Conservation (phyloP, 768 basidiomycete genomes). For the Pulveroboletus ravenelii region DNA sequence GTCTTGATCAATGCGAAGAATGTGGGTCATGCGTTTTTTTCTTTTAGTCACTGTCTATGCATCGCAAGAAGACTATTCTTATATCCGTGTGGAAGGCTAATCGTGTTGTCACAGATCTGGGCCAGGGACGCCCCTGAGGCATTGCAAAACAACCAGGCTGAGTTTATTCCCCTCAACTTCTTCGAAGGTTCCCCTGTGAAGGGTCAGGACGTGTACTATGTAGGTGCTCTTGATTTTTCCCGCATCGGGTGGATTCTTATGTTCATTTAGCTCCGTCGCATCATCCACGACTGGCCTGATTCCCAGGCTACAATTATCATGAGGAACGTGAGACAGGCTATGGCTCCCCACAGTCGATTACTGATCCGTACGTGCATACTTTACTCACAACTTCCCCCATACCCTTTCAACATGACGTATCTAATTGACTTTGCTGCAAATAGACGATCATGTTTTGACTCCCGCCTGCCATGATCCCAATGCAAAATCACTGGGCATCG, state of each 20-base stretch:
- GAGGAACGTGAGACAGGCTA: constrained; percentile 24
- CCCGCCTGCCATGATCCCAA: constrained; percentile 1
- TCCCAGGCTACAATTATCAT: constrained; percentile 30
- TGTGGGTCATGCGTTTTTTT: constrained; percentile 6
- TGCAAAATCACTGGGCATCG: constrained; percentile 10
- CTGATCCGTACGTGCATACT: background rate
- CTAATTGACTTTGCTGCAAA: background rate
- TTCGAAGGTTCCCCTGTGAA: constrained; percentile 13
- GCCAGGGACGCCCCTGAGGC: constrained; percentile 3
- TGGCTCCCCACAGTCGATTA: constrained; percentile 1
- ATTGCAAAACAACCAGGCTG: too few relatives aligned
- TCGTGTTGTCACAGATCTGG: constrained; percentile 11
- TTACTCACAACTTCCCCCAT: background rate
- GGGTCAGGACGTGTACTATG: constrained; percentile 24
- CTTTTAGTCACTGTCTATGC: background rate
- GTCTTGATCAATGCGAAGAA: constrained; percentile 1
- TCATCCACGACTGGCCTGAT: constrained; percentile 36
- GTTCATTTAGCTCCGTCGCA: constrained; percentile 21
- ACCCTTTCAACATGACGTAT: too few relatives aligned
- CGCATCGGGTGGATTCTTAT: background rate
- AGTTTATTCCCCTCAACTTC: too few relatives aligned
- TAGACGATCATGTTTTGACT: constrained; percentile 19
- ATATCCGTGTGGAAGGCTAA: background rate
- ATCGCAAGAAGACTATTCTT: background rate
- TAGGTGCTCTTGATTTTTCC: constrained; percentile 4